Percentiles rank a stretch among this genome's conserved stretches.
Evolutionary conservation across 2,329 filamentous ascomycete genomes (phyloP).

Genomic region (Cladosporium sp.): DNA sequence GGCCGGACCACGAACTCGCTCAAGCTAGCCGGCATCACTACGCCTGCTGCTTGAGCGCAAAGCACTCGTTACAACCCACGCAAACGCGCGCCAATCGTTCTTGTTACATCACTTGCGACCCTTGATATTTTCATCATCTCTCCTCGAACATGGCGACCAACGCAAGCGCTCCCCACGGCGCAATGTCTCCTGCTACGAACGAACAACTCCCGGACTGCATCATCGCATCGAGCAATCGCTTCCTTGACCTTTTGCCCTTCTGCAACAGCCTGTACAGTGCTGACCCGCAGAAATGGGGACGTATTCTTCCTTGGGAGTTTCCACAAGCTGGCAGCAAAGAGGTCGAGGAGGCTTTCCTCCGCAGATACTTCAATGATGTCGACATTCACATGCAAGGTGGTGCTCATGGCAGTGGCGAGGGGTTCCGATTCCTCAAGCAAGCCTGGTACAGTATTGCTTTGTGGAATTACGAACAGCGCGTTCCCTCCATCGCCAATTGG

Average conservation of each 20-base stretch:
- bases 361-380: slow-evolving; percentile 22
- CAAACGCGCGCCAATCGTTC: neutral
- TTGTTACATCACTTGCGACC: neutral
- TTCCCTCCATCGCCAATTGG: slow-evolving; percentile 22
- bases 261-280: slow-evolving; percentile 22
- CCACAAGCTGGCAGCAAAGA: slow-evolving; percentile 24
- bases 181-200: neutral
- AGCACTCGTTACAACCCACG: neutral
- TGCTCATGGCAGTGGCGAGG: slow-evolving; percentile 17
- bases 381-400: slow-evolving; percentile 29
- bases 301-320: slow-evolving; percentile 31
- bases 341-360: slow-evolving; percentile 30
- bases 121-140: neutral
- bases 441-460: slow-evolving; percentile 29
- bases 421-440: slow-evolving; percentile 33
- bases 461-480: slow-evolving; percentile 27
- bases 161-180: neutral
- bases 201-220: slow-evolving; percentile 14
- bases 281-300: slow-evolving; percentile 24
- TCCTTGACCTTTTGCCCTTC: slow-evolving; percentile 28
- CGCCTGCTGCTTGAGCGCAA: slow-evolving; percentile 12
- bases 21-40: slow-evolving; percentile 4
- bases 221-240: slow-evolving; percentile 29
- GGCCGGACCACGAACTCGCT: neutral
- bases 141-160: slow-evolving; percentile 16